phyloP scores from a whole-genome alignment of 768 basidiomycete genomes.

The Amanita rubescens region DNA sequence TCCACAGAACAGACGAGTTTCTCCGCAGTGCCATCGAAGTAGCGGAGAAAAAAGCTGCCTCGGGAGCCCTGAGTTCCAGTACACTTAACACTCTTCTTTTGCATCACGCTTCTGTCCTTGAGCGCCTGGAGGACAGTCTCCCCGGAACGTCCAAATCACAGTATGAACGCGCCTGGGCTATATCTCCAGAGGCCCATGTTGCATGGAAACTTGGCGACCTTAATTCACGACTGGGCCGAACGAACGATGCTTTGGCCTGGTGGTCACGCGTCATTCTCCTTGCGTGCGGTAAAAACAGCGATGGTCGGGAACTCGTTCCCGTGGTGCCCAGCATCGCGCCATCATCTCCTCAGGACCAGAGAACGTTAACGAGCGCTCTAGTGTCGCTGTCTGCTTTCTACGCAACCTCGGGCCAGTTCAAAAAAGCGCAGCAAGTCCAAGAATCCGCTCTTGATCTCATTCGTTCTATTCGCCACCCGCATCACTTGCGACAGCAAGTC shows the following conservation, averaged over 20 bases:
- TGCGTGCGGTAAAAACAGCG: constrained; percentile 23
- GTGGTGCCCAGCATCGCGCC: constrained; percentile 33
- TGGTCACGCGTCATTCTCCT: constrained; percentile 56
- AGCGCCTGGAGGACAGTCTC: constrained; percentile 49
- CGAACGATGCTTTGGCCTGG: constrained; percentile 53
- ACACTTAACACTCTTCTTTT: constrained; percentile 49
- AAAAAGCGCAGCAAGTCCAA: constrained; percentile 48
- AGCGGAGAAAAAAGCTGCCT: constrained; percentile 31
- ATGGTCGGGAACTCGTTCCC: neutral
- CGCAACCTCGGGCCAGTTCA: constrained; percentile 49
- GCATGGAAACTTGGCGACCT: constrained; percentile 67
- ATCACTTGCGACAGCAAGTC: constrained; percentile 34
- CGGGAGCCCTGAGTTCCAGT: constrained; percentile 37
- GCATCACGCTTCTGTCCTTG: constrained; percentile 49
- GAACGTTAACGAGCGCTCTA: constrained; percentile 51
- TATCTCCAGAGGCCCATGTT: constrained; percentile 37
- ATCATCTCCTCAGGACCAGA: constrained; percentile 54
- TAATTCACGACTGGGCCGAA: constrained; percentile 44
- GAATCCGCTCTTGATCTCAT: constrained; percentile 49
- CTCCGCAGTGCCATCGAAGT: constrained; percentile 41
- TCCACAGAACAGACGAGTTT: constrained; percentile 47
- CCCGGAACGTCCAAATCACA: constrained; percentile 47
- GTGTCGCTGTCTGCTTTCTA: constrained; percentile 70
- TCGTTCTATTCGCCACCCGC: constrained; percentile 43
- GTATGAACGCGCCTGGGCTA: constrained; percentile 53